Evolutionary conservation across 495 filamentous ascomycete genomes (phyloP).

Genomic region (Penicillium salamii): DNA sequence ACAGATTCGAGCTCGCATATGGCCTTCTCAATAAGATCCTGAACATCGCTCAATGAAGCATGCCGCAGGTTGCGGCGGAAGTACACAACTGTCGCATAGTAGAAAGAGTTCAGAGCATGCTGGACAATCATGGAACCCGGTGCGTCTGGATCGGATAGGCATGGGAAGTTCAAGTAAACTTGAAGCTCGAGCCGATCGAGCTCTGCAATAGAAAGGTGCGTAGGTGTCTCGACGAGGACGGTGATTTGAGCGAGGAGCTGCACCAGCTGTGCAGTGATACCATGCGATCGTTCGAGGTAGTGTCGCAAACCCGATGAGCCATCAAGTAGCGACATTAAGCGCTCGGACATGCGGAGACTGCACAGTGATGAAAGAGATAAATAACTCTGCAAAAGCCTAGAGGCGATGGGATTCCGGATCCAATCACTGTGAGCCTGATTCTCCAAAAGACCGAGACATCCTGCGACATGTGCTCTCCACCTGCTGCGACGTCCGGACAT

Average conservation of each 20-base stretch:
- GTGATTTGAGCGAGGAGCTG: constrained; percentile 21
- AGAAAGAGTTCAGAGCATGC: constrained; percentile 27
- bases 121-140: constrained; percentile 19
- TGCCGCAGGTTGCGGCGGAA: constrained; percentile 23
- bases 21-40: constrained; percentile 26
- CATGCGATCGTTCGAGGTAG: constrained; percentile 26
- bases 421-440: constrained; percentile 20
- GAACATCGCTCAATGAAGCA: constrained; percentile 13
- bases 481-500: constrained; percentile 27
- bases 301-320: constrained; percentile 16
- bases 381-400: constrained; percentile 24
- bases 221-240: constrained; percentile 10
- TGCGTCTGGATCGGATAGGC: constrained; percentile 1
- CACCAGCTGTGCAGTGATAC: constrained; percentile 18
- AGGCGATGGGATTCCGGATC: constrained; percentile 16
- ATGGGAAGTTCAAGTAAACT: constrained; percentile 23
- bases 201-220: constrained; percentile 4
- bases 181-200: constrained; percentile 22
- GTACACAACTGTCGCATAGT: constrained; percentile 26
- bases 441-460: constrained; percentile 23
- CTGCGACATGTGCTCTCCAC: constrained; percentile 27
- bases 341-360: constrained; percentile 20
- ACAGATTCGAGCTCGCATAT: constrained; percentile 22
- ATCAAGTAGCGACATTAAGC: constrained; percentile 17
- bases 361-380: constrained; percentile 26